phyloP scores from a whole-genome alignment of 441 rosid genomes.

The Hura crepitans region DNA sequence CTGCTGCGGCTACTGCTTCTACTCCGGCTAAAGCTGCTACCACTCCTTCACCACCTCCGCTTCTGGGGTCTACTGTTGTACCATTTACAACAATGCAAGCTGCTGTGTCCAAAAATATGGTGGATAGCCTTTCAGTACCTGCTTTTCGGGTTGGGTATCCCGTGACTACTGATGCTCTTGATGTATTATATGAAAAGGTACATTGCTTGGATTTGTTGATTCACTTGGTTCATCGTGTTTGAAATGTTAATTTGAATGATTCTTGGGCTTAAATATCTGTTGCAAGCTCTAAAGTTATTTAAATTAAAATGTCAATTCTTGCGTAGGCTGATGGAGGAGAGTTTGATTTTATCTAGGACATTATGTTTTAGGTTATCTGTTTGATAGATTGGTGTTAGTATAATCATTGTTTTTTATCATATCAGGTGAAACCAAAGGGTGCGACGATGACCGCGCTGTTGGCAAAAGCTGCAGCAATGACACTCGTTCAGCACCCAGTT shows the following conservation, averaged over 20 bases:
- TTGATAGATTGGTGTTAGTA: neutral
- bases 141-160: constrained; percentile 94
- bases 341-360: neutral
- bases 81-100: constrained; percentile 91
- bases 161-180: constrained; percentile 74
- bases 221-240: constrained; percentile 6
- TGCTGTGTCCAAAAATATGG: constrained; percentile 83
- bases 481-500: constrained; percentile 83
- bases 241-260: neutral
- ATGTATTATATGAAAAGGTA: constrained; percentile 82
- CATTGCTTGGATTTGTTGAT: constrained; percentile 7
- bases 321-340: neutral
- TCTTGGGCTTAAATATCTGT: neutral
- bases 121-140: constrained; percentile 81
- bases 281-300: neutral
- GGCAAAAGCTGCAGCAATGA: constrained; percentile 95
- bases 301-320: no score
- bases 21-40: constrained; percentile 27
- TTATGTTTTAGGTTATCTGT: neutral
- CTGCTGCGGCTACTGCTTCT: constrained; percentile 25
- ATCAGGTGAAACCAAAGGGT: constrained; percentile 89
- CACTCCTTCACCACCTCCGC: constrained; percentile 39
- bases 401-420: neutral
- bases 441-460: constrained; percentile 91
- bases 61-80: constrained; percentile 69